phyloP scores from a whole-genome alignment of 2,329 filamentous ascomycete genomes.

The Colletotrichum coccodes region DNA sequence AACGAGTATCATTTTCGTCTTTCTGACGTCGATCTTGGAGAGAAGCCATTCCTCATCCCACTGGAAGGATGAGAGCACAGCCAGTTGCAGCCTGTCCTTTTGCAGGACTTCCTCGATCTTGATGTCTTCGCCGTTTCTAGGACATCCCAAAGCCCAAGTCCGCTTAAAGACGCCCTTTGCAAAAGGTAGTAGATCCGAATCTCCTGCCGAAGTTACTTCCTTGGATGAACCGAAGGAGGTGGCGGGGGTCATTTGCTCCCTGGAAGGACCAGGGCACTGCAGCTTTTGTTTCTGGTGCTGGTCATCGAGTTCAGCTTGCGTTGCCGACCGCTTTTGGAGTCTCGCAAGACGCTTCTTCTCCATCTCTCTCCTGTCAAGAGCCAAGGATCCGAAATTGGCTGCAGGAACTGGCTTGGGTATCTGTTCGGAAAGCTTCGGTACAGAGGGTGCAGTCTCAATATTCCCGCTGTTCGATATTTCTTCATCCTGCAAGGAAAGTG shows the following conservation, averaged over 20 bases:
- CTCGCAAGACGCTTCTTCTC: constrained; percentile 84
- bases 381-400: constrained; percentile 51
- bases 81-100: constrained; percentile 75
- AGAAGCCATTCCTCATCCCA: constrained; percentile 87
- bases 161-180: constrained; percentile 78
- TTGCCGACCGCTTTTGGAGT: constrained; percentile 62
- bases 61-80: constrained; percentile 86
- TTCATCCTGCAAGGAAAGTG: constrained; percentile 59
- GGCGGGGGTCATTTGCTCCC: neutral
- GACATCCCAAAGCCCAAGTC: constrained; percentile 77
- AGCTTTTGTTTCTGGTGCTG: constrained; percentile 35
- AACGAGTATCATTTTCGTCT: constrained; percentile 71
- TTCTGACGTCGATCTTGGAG: constrained; percentile 70
- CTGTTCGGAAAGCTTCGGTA: neutral
- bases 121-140: constrained; percentile 76
- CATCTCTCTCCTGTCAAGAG: constrained; percentile 83
- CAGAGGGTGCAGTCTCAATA: neutral
- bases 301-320: constrained; percentile 23
- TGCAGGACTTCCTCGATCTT: constrained; percentile 90
- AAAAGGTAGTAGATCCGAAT: constrained; percentile 48
- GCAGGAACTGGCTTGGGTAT: neutral
- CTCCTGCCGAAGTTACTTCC: neutral
- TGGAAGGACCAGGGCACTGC: constrained; percentile 1
- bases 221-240: neutral
- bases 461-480: neutral